phyloP scores from a whole-genome alignment of 768 basidiomycete genomes.

The Hirschioporus abietinus region DNA sequence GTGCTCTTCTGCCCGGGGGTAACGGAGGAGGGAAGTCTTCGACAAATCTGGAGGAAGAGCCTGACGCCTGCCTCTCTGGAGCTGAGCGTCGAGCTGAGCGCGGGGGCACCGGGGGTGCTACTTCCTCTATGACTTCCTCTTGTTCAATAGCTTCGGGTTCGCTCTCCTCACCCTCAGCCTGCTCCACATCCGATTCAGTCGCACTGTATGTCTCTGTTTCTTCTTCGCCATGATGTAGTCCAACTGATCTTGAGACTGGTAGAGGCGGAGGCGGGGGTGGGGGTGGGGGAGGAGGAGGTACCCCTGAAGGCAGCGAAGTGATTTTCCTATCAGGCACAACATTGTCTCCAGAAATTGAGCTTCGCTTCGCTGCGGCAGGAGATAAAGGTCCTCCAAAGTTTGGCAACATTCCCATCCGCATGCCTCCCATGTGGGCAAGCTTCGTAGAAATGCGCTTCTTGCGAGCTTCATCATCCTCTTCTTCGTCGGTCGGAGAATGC shows the following conservation, averaged over 20 bases:
- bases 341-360: slow-evolving; percentile 22
- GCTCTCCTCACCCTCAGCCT: slow-evolving; percentile 62
- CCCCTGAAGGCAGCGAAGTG: slow-evolving; percentile 4
- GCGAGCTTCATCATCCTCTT: slow-evolving; percentile 59
- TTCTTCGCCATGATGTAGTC: neutral
- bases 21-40: neutral
- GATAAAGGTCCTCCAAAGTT: slow-evolving; percentile 17
- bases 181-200: slow-evolving; percentile 35
- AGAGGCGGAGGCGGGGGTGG: slow-evolving; percentile 25
- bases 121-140: slow-evolving; percentile 47
- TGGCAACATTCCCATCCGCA: slow-evolving; percentile 53
- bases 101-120: slow-evolving; percentile 51
- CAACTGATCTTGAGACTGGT: slow-evolving; percentile 23
- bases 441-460: slow-evolving; percentile 49
- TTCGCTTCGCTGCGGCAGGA: slow-evolving; percentile 19
- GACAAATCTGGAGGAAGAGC: neutral
- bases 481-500: slow-evolving; percentile 34
- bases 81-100: slow-evolving; percentile 32
- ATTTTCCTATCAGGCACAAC: slow-evolving; percentile 15
- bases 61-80: neutral
- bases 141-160: slow-evolving; percentile 63
- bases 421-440: slow-evolving; percentile 50
- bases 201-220: slow-evolving; percentile 16
- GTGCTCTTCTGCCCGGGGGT: slow-evolving; percentile 6
- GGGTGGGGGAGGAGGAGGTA: slow-evolving; percentile 21